Evolutionary conservation across 495 filamentous ascomycete genomes (phyloP), one percentile per base, ranked within the genome.

Genomic region (Xylaria grammica): DNA sequence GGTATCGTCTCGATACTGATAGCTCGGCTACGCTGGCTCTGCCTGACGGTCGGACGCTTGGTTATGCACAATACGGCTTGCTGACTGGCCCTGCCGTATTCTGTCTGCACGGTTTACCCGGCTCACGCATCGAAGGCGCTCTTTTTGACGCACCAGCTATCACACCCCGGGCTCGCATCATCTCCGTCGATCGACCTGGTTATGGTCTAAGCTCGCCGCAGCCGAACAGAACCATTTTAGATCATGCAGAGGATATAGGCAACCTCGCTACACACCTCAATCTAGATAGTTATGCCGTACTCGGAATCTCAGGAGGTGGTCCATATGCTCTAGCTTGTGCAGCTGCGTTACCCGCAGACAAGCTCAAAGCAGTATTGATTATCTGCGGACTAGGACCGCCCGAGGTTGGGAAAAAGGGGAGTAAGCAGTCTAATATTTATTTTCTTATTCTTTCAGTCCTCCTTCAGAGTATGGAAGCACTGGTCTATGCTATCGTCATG

Each of bases 281-380:
- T 0, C 48, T 83, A 0, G 56, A 56, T 0, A 65, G 69, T 9
- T 84, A 81, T 67, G 73, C 69, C 7, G 63, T 84, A 17, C 40
- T 86, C n/a, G 82, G 81, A 3, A 62, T 68, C 26, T 81, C 77
- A 0, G 82, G 82, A 1, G 83, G 83, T 1, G 76, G 72, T 1
- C 82, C 82, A 1, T 84, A 79, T 61, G 79, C 76, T 4, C 60
- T 84, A 15, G 82, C 82, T 0, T 84, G 81, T 58, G 78, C 76
- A 17, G 58, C 75, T 19, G 56, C 50, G 13, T 53, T 84, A 3
- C 75, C 78, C 26, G 58, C 58, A 0, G 65, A 73, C 2, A 74
- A 66, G 63, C 46, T 82, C 19, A 65, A 69, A 4, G 74, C 64
- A 4, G 76, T 77, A 7, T 65, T 70, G 3, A 52, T 75, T 54